Evolutionary conservation across 305 asterid species (phyloP), one percentile per base, ranked within the genome.

Genomic region (Ruellia speciosa): DNA sequence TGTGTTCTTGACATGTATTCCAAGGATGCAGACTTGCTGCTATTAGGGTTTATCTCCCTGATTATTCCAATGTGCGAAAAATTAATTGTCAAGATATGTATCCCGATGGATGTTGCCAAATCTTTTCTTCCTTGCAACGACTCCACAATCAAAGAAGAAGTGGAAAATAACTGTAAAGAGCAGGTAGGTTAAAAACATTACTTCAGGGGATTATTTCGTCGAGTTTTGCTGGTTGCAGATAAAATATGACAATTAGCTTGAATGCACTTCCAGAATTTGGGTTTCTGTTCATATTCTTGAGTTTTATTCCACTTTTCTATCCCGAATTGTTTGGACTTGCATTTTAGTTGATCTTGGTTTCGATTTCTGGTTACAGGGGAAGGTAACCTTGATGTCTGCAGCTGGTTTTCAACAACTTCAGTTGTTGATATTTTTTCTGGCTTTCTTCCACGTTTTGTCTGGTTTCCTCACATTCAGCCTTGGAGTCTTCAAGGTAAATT

Each of bases 1-100:
- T 28, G 14, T 43, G 50, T 35, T 9, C 37, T 41, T 43, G 49
- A 43, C 49, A 12, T n/a, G 49, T 7, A 12, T n/a, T 43, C 6
- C 49, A 13, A 43, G 49, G 14, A 12, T n/a, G 72, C 70, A 87
- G 95, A 84, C 47, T 68, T 87, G 80, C 28, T 84, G 83, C 90
- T 84, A 62, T 63, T 84, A 80, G 95, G 95, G 58, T 87, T 87
- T 61, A 70, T 87, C 60, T 87, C 94, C 28, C 77, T 82, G 79
- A 55, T 80, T 48, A 72, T 84, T 51, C 75, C 86, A 13, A 77
- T 82, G 34, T 52, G 58, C 28, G 82, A 82, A 67, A 80, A 24
- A 80, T 72, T 59, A 28, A 75, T 87, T 63, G 70, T 90, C 33
- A 75, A 50, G 4, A 82, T 82, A 19, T 84, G 94, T 47, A 73